Base-by-base conservation (phyloP, 2,329 filamentous ascomycete genomes). In the Mycosphaerella arachidis region DNA sequence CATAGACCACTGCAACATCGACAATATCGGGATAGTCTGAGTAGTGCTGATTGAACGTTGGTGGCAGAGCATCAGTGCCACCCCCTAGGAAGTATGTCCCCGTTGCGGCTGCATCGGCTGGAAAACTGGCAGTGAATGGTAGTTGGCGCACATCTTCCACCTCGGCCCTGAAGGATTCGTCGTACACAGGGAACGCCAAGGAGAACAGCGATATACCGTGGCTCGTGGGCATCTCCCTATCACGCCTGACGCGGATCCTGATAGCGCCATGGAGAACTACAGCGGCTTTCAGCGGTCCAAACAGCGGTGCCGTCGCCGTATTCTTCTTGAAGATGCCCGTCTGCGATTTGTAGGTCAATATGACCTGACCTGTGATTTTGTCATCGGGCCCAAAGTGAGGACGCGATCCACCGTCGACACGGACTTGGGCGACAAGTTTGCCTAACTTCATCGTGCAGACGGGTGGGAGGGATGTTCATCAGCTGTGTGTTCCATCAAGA, bases 1-100 rank as follows among this genome's bases (percentile, higher is more conserved):
- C 55, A 52, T 66, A 65, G 4, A 53, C 43, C 5, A 63, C 59
- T 13, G 53, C 43, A 5, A 63, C 55, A 46, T 60, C 61, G 13
- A 66, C 61, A 7, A 61, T 45, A 43, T 66, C 64, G 12, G 64
- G 63, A 33, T 60, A 60, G n/a, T 63, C 58, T 5, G 48, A 40
- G 31, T 62, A 66, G n/a, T 61, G 46, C 20, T 57, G 43, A 8
- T 30, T 51, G 50, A 66, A 63, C 1, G 58, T 57, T 10, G 61
- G 59, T 18, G 64, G 63, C 1, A 66, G 53, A 16, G 20, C 35
- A 40, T 29, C 48, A 40, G n/a, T 29, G 24, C 6, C 30, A 30
- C 50, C 50, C 16, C 50, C 58, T 18, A 1, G 12, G 48, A n/a
- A 30, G 18, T 18, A 43, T n/a, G 40, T 20, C 33, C 20, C 31